Evolutionary conservation across 371 early-diverging fungal species (phyloP).

Genomic region (Nematocida homosporus): DNA sequence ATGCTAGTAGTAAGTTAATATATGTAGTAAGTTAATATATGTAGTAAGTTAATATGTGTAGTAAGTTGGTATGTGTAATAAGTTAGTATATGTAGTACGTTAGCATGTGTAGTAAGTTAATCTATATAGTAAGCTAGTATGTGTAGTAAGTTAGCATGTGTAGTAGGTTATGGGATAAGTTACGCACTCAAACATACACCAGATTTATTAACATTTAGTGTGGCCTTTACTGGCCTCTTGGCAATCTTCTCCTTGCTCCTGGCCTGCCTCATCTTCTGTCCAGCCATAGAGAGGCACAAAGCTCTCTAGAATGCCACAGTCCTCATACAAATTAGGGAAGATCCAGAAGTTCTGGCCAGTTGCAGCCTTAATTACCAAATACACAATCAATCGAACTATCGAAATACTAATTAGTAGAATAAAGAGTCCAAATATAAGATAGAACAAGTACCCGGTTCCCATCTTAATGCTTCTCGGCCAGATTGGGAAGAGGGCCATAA

Average conservation of each 20-base stretch:
- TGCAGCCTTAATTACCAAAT: constrained; percentile 72
- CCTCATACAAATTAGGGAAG: constrained; percentile 97
- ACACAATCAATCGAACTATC: constrained; percentile 80
- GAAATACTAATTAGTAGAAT: constrained; percentile 81
- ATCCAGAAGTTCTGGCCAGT: constrained; percentile 87
- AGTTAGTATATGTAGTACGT: too few relatives aligned
- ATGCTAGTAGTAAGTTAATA: too few relatives aligned
- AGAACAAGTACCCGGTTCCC: constrained; percentile 78
- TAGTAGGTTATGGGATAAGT: too few relatives aligned
- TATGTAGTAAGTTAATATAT: too few relatives aligned
- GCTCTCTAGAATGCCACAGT: constrained; percentile 89
- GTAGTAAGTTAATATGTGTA: too few relatives aligned
- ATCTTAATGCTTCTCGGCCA: constrained; percentile 84
- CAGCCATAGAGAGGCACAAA: constrained; percentile 90
- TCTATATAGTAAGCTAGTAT: too few relatives aligned
- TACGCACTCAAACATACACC: too few relatives aligned
- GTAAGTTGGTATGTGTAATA: too few relatives aligned
- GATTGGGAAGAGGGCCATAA: constrained; percentile 89
- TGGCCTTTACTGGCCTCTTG: constrained; percentile 6
- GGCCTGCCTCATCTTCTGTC: constrained; percentile 58
- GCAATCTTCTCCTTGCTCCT: constrained; percentile 35
- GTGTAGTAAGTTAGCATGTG: too few relatives aligned
- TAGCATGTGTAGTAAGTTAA: too few relatives aligned
- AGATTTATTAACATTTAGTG: too few relatives aligned
- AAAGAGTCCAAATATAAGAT: constrained; percentile 70